Base-by-base conservation (phyloP, 139 green algal species). In the Closterium sp. region DNA sequence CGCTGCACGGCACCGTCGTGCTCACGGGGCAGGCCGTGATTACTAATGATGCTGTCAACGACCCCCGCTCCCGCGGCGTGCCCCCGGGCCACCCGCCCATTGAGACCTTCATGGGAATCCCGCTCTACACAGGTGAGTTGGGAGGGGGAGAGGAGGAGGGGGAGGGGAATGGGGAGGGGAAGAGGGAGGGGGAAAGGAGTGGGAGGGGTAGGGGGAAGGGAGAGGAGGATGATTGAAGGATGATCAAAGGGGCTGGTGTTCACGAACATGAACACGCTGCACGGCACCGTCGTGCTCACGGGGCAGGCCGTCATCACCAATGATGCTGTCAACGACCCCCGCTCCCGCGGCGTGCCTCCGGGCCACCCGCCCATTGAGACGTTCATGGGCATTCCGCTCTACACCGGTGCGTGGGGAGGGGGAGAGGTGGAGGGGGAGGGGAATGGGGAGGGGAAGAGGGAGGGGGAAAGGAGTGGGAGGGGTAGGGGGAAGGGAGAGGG, bases 241-340 rank as follows among this genome's bases (percentile, higher is more conserved):
- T 13, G 4, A 21, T 70, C 0, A 2, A 24, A 42, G 34, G 6
- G 6, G 28, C 86, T 89, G 28, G 30, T 89, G 29, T 89, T 89
- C 86, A 89, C 29, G 31, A 89, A 89, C 86, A 34, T 89, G 86
- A 89, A 89, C 86, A 89, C 29, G 29, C 86, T 89, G 11, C 30
- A 50, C 86, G 86, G 86, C 86, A 28, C 29, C 29, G 30, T 89
- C 1, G 86, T 89, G 29, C 21, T 42, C 86, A 89, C 86, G 86
- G 85, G 85, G 9, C 28, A 87, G 28, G 28, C 85, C n/a, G 86
- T 89, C 0, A 89, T 89, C 17, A 89, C 29, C 31, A 89, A 89
- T 2, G 30, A 89, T 2, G 29, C 86, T 4, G 30, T 31, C 11
- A 42, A 89, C 0, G 86, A 89, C 86, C 4, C 86, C 1, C 28